Base-by-base conservation (phyloP, 2,329 filamentous ascomycete genomes). In the Lasiodiplodia citricola region DNA sequence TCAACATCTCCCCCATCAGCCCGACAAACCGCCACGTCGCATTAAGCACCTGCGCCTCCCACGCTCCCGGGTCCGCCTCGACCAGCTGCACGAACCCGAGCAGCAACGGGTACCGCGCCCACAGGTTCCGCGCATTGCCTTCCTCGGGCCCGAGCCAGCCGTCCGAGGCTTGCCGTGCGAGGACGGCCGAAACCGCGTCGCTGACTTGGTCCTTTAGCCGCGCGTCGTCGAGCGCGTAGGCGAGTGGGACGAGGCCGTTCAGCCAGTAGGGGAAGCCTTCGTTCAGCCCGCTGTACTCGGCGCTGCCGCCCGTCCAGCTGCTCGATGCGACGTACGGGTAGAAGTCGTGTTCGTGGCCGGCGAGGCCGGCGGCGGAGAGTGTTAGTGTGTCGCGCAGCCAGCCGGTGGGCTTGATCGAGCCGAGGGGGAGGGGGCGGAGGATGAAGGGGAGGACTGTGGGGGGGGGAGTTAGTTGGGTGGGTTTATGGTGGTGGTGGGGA, bases 221-320 rank as follows among this genome's bases (percentile, higher is more conserved):
- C 3, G 76, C 71, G 72, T 88, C 83, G 63, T 85, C 79, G 4
- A 86, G 74, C 0, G 76, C 76, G 70, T 85, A 88, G 1, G 87
- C 86, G 28, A 88, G 79, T 21, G 87, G 86, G 2, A 89, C 86
- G 1, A 88, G 78, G 4, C 83, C 84, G 71, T 89, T 88, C 72
- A 87, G 85, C 85, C 86, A 88, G 74, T 89, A 89, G 0, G 86
- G 85, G 31, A 84, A 81, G 1, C 82, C 84, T 76, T 89, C 87
- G 71, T 87, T 82, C 2, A 88, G 77, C 25, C 76, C 76, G 14
- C 81, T 86, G 72, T 88, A 88, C 71, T 88, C 86, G 3, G 78
- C 74, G 38, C 78, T 72, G 5, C 86, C 85, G 2, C 85, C 86
- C 2, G 86, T 73, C 86, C 86, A 89, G 18, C 78, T 77, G 4